These are phyloP conservation scores for Epichloe sibirici DNA, from an alignment of 2,329 filamentous ascomycete genomes.

Conservation along the genomic window DNA sequence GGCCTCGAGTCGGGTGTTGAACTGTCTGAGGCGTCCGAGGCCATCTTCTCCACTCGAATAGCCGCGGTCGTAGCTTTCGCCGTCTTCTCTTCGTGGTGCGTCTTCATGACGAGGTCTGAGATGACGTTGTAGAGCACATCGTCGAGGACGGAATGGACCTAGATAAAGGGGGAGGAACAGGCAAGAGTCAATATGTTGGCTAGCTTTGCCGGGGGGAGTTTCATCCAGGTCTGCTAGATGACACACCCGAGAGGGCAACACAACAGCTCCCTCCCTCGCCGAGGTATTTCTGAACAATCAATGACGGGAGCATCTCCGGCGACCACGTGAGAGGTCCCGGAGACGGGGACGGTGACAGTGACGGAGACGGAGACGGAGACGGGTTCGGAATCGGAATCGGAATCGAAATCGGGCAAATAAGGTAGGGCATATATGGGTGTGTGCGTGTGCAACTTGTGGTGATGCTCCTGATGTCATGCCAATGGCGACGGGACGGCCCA, in stretches of 20 bases:
- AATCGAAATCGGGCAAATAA: background rate
- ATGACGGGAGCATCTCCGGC: background rate
- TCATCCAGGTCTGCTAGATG: background rate
- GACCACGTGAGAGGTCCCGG: background rate
- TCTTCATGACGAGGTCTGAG: conserved; percentile 60
- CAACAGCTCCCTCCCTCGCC: background rate
- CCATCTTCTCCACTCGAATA: conserved; percentile 51
- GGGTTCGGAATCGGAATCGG: too few relatives aligned
- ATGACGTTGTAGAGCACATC: conserved; percentile 67
- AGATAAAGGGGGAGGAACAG: background rate
- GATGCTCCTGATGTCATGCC: conserved; percentile 5
- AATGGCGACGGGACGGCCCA: background rate
- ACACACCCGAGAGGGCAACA: background rate
- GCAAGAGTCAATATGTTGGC: background rate
- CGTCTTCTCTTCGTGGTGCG: conserved; percentile 68
- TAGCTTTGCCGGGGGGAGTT: background rate
- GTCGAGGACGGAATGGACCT: conserved; percentile 58
- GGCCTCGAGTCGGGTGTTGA: conserved; percentile 40
- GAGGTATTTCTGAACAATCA: background rate
- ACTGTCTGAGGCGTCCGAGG: conserved; percentile 41
- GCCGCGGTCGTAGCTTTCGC: conserved; percentile 54
- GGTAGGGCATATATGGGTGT: conserved; percentile 4
- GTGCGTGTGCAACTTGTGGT: conserved; percentile 3
- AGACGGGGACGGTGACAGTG: background rate
- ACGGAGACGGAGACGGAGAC: too few relatives aligned